Percentiles rank a stretch among this genome's conserved stretches.
Evolutionary conservation across 176 grass and related monocot genomes (phyloP).

Genomic region (barley (Hordeum vulgare)): DNA sequence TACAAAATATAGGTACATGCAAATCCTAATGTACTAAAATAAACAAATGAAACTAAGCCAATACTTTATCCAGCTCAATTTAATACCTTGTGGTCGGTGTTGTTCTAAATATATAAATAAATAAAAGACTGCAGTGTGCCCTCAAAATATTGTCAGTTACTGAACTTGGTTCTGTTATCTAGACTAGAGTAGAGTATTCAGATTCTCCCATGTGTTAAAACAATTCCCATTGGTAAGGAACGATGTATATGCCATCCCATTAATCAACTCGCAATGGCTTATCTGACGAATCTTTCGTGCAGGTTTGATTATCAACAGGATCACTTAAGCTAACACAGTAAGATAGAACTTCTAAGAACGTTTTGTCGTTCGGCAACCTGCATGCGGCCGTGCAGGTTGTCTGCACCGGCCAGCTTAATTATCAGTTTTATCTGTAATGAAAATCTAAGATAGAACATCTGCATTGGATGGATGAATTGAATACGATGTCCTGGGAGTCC

Average conservation of each 20-base stretch:
- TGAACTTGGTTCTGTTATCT: too few species aligned
- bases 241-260: background rate
- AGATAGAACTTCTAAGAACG: background rate
- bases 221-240: slow-evolving; percentile 8
- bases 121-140: too few species aligned
- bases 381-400: background rate
- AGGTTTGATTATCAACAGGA: slow-evolving; percentile 20
- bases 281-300: slow-evolving; percentile 29
- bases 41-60: too few species aligned
- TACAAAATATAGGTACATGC: too few species aligned
- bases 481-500: background rate
- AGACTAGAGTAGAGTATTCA: background rate
- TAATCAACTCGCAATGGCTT: background rate
- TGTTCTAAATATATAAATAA: background rate
- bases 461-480: background rate
- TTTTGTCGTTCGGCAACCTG: background rate
- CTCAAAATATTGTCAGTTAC: too few species aligned
- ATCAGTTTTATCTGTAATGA: too few species aligned
- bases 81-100: too few species aligned
- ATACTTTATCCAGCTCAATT: too few species aligned
- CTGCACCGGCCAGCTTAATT: background rate
- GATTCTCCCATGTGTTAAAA: background rate
- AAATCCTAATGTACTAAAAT: too few species aligned
- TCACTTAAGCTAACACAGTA: background rate
- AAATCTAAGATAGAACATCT: too few species aligned